A percentile compares a stretch with the other conserved stretches of the same genome.
Conservation (phyloP, 2,329 filamentous ascomycete species). For the Fusarium euwallaceae region DNA sequence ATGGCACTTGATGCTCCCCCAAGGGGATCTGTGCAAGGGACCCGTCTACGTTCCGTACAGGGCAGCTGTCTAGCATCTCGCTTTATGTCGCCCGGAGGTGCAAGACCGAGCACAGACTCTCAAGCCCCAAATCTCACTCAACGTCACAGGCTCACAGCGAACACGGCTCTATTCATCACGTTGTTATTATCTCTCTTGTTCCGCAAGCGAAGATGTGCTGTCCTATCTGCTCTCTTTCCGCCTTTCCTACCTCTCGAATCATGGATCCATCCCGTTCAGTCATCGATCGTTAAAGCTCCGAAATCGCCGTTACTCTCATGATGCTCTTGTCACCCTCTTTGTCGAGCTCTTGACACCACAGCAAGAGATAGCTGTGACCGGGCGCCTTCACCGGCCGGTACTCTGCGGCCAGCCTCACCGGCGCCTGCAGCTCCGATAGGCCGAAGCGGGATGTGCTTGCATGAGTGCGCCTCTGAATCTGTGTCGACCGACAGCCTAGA, state of each 20-base stretch:
- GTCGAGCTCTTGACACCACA: background rate
- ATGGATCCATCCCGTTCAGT: slow-evolving; percentile 7
- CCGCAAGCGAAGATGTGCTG: slow-evolving; percentile 6
- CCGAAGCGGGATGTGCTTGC: slow-evolving; percentile 12
- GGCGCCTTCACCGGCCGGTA: slow-evolving; percentile 23
- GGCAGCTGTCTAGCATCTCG: slow-evolving; percentile 7
- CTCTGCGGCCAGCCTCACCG: slow-evolving; percentile 38
- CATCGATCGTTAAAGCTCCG: background rate
- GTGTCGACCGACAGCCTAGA: slow-evolving; percentile 2
- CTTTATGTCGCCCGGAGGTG: slow-evolving; percentile 23
- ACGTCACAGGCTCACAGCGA: slow-evolving; percentile 17
- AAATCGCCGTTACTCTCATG: slow-evolving; percentile 4
- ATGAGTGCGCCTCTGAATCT: slow-evolving; percentile 12
- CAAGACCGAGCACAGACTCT: slow-evolving; percentile 34
- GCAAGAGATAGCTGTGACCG: slow-evolving; percentile 8
- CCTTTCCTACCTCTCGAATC: background rate
- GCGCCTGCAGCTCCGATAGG: slow-evolving; percentile 36
- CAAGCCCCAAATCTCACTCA: slow-evolving; percentile 5
- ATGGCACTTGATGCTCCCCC: slow-evolving; percentile 22
- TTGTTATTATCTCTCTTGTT: slow-evolving; percentile 11
- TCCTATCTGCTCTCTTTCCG: slow-evolving; percentile 15
- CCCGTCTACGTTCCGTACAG: slow-evolving; percentile 5
- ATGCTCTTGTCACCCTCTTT: slow-evolving; percentile 5
- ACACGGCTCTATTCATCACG: slow-evolving; percentile 20
- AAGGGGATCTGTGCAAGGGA: slow-evolving; percentile 36